Evolutionary conservation across 768 basidiomycete genomes (phyloP).

Genomic region (Boletus pseudopeckii): DNA sequence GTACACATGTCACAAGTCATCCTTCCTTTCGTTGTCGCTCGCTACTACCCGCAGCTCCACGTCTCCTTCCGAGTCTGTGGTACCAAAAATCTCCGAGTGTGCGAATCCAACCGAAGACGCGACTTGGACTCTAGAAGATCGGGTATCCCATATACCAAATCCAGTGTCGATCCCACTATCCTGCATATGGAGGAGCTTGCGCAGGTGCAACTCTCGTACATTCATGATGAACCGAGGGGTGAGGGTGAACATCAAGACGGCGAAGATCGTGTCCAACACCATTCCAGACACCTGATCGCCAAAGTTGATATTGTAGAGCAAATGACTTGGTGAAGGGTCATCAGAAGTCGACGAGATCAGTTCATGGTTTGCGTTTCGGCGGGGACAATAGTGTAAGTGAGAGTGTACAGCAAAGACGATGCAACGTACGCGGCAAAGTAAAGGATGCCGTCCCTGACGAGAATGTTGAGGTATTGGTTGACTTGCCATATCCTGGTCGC

Average conservation of each 20-base stretch:
- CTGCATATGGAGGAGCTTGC: background rate
- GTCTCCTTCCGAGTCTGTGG: background rate
- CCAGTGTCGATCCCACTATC: slow-evolving; percentile 7
- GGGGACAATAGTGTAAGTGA: too few species aligned
- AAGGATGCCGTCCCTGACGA: slow-evolving; percentile 13
- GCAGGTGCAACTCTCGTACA: slow-evolving; percentile 9
- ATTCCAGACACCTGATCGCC: background rate
- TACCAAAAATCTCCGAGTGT: background rate
- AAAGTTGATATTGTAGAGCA: slow-evolving; percentile 14
- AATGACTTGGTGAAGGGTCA: slow-evolving; percentile 1
- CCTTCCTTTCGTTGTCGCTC: too few species aligned
- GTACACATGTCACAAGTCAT: background rate
- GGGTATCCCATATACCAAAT: slow-evolving; percentile 5
- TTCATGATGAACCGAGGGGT: slow-evolving; percentile 20
- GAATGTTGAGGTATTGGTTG: slow-evolving; percentile 14
- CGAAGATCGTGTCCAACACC: background rate
- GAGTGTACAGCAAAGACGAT: too few species aligned
- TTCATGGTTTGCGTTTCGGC: background rate
- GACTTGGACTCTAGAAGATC: background rate
- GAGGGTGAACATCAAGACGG: slow-evolving; percentile 5
- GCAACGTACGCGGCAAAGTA: slow-evolving; percentile 20
- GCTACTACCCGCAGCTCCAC: slow-evolving; percentile 7
- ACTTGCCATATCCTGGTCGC: slow-evolving; percentile 3
- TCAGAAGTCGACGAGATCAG: background rate
- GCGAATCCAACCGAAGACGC: background rate